These are phyloP conservation scores for Rutstroemia sp. DNA, from an alignment of 2,329 filamentous ascomycete species.

Conservation along the genomic window DNA sequence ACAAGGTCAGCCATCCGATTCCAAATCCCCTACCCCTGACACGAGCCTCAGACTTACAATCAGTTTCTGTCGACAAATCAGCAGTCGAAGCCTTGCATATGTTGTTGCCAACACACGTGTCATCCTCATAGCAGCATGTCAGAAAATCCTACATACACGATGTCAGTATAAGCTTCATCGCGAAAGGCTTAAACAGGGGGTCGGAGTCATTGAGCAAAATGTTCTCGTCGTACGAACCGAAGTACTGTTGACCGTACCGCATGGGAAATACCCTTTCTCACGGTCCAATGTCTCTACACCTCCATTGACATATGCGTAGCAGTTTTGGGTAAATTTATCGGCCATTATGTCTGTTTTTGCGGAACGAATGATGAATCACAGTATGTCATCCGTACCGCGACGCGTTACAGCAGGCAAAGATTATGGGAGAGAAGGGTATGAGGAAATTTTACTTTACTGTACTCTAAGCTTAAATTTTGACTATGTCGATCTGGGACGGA, in stretches of 20 bases:
- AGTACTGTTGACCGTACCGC: neutral
- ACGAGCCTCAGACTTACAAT: neutral
- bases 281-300: neutral
- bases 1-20: neutral
- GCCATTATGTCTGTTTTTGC: neutral
- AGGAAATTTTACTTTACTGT: neutral
- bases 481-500: too few species aligned
- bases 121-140: neutral
- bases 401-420: too few species aligned
- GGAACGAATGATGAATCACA: neutral
- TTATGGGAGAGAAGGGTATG: neutral
- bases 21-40: neutral
- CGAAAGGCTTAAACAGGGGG: neutral
- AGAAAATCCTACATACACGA: neutral
- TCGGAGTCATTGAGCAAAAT: too few species aligned
- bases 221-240: neutral
- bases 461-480: neutral
- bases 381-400: neutral
- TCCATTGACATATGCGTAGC: neutral
- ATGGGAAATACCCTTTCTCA: neutral
- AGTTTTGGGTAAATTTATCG: conserved; percentile 1
- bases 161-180: neutral
- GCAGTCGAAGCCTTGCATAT: neutral
- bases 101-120: neutral
- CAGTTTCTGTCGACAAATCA: neutral